phyloP scores from a whole-genome alignment of 139 green algal species.

The Auxenochlorella protothecoides region DNA sequence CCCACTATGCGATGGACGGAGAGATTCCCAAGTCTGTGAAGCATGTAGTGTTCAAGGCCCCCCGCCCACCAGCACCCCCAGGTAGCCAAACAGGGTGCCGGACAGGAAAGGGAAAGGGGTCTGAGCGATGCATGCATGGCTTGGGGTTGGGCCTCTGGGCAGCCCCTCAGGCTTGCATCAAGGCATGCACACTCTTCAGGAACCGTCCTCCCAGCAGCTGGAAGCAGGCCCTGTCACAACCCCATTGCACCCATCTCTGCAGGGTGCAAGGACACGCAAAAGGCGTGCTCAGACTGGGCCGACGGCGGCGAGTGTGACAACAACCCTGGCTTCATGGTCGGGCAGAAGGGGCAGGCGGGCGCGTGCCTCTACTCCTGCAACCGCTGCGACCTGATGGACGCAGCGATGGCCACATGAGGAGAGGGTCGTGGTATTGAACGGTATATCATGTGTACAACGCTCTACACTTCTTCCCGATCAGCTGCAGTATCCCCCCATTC shows the following conservation, averaged over 20 bases:
- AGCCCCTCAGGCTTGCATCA: too few species aligned
- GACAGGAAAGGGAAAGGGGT: too few species aligned
- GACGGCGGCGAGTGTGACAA: constrained; percentile 19
- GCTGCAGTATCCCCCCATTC: too few species aligned
- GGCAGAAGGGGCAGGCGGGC: not conserved
- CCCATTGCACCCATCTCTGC: not conserved
- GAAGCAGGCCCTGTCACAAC: not conserved
- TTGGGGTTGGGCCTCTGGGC: too few species aligned
- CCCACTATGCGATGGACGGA: constrained; percentile 17
- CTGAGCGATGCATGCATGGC: too few species aligned
- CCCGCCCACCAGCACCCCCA: constrained; percentile 20
- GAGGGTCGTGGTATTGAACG: too few species aligned
- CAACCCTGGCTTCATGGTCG: constrained; percentile 15
- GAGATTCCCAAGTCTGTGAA: constrained; percentile 19
- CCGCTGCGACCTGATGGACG: constrained; percentile 9
- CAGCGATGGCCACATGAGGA: not conserved
- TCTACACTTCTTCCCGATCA: too few species aligned
- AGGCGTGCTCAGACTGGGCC: constrained; percentile 11
- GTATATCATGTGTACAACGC: too few species aligned
- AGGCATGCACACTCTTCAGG: too few species aligned
- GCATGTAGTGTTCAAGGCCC: constrained; percentile 19
- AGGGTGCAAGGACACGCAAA: constrained; percentile 14
- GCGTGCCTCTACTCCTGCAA: constrained; percentile 16
- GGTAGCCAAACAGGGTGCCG: not conserved
- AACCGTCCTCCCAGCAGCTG: constrained; percentile 8